Evolutionary conservation across 768 basidiomycete species (phyloP).

Genomic region (Psilocybe azurescens): DNA sequence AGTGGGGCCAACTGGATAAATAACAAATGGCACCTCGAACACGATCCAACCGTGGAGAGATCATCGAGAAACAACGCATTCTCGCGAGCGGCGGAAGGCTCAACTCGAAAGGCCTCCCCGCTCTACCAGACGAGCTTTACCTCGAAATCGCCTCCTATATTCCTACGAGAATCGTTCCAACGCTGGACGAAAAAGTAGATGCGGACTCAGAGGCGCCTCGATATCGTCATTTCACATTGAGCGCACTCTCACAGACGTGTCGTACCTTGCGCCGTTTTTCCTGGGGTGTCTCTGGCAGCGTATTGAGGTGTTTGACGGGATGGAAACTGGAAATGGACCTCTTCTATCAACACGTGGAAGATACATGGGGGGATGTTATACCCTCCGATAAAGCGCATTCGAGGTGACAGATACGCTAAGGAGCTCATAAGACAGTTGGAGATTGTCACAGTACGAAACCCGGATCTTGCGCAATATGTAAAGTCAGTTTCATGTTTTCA

Average conservation of each 20-base stretch:
- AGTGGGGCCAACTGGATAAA: too few relatives aligned
- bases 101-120: conserved; percentile 9
- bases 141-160: conserved; percentile 17
- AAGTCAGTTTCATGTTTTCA: conserved; percentile 11
- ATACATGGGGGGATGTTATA: too few relatives aligned
- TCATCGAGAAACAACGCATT: too few relatives aligned
- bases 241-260: conserved; percentile 17
- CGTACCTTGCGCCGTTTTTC: conserved; percentile 15
- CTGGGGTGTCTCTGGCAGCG: conserved; percentile 18
- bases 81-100: neutral
- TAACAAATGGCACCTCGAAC: too few relatives aligned
- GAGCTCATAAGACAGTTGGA: conserved; percentile 22
- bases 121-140: conserved; percentile 15
- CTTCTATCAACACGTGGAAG: neutral
- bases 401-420: neutral
- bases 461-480: conserved; percentile 16
- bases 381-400: neutral
- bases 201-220: neutral
- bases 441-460: conserved; percentile 18
- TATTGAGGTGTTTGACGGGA: conserved; percentile 16
- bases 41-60: too few relatives aligned
- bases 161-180: conserved; percentile 3
- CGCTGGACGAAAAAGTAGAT: neutral
- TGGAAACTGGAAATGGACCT: conserved; percentile 1
- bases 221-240: conserved; percentile 1